Base-by-base conservation (phyloP, 1,284 basidiomycete species). In the Cryptococcus amylolentus region DNA sequence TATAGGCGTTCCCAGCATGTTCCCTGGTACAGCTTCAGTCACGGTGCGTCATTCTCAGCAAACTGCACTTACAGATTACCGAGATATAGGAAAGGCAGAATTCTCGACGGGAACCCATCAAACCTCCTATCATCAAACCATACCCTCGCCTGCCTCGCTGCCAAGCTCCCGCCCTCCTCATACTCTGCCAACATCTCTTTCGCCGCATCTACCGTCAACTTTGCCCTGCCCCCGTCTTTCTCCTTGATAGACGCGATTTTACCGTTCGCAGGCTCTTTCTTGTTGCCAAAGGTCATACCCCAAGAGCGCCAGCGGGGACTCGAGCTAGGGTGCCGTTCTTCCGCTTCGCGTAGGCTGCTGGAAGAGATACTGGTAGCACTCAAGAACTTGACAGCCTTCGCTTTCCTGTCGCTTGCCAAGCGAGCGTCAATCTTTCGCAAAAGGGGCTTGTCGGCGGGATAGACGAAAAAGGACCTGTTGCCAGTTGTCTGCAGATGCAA, bases 51-150 rank as follows among this genome's bases (percentile, higher is more conserved):
- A 2, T 20, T 35, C 12, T n/a, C 20, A 23, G 14, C 41, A 27
- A 54, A 18, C 18, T 18, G 10, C 7, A 84, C 88, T 76, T 71
- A 90, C 88, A 96, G 73, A 76, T 97, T 97, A 53, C 95, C 94
- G 47, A 98, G 84, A 78, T 98, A 98, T 68, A 98, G 81, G 80
- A 92, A 95, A 42, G 91, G 91, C 58, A 97, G 77, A 62, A 98
- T 93, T 35, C 93, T 84, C 68, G 89, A 93, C 7, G 95, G 94
- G 79, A 98, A 94, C 64, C 94, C 94, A 70, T 98, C 93, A 73
- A 98, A 98, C 58, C 89, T 80, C 40, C 85, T 82, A 75, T 93
- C 90, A 67, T 91, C 87, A 77, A 97, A 96, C 94, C 94, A 98
- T 10, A 86, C 82, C 73, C 88, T 84, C 63, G 68, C 69, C 49